Conservation (phyloP, 495 filamentous ascomycete species). For the Lasiosphaeria miniovina region DNA sequence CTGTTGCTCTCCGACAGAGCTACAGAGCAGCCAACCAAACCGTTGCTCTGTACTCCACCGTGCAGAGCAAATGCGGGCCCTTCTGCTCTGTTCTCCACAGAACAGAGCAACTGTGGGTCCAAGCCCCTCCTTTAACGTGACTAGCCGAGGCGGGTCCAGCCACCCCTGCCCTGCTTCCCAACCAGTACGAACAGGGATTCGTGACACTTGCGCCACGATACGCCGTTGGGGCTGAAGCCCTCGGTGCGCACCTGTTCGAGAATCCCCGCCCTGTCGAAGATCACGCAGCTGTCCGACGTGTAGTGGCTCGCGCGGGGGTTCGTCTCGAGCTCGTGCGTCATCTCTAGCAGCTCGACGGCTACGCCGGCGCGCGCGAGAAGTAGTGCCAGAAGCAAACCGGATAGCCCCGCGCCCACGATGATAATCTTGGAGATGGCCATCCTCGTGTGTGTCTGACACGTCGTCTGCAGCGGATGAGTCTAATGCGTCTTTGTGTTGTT, state of each 20-base stretch:
- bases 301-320: constrained; percentile 58
- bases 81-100: no score
- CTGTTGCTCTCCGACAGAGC: no score
- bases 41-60: no score
- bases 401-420: constrained; percentile 56
- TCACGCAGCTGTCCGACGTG: constrained; percentile 39
- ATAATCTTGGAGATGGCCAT: constrained; percentile 38
- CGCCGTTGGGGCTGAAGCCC: constrained; percentile 41
- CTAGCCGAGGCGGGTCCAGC: no score
- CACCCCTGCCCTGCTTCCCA: no score
- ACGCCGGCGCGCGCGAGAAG: constrained; percentile 54
- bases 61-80: no score
- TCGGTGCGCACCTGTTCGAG: constrained; percentile 41
- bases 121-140: no score
- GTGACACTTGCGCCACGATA: constrained; percentile 52
- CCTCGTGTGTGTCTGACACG: neutral
- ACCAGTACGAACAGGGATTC: no score
- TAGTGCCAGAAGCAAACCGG: constrained; percentile 54
- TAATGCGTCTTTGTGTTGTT: neutral
- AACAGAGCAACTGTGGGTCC: no score
- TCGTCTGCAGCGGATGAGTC: neutral
- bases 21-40: no score
- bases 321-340: constrained; percentile 45
- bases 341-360: constrained; percentile 51
- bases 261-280: constrained; percentile 50